Percentiles rank a stretch among this genome's conserved stretches.
Evolutionary conservation across 129 eudicot species (phyloP).

Genomic region (Escallonia herrerae): DNA sequence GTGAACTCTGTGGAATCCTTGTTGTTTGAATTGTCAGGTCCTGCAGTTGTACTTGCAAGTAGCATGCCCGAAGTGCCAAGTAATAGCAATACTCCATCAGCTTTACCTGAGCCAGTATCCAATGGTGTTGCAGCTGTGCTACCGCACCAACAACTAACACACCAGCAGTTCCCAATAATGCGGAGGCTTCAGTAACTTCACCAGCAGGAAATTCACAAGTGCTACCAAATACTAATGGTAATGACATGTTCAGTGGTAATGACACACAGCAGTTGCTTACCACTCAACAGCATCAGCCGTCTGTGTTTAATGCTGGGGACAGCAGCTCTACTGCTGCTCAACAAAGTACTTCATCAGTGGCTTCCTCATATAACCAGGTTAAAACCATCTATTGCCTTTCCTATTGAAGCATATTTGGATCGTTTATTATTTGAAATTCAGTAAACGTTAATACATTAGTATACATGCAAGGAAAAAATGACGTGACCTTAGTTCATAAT

Average conservation of each 20-base stretch:
- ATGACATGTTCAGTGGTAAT: background rate
- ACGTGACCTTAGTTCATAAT: background rate
- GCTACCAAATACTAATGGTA: background rate
- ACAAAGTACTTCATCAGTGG: conserved; percentile 9
- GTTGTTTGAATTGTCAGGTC: conserved; percentile 32
- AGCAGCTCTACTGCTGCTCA: conserved; percentile 13
- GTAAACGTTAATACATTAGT: background rate
- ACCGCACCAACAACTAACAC: conserved; percentile 3
- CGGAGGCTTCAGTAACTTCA: conserved; percentile 2
- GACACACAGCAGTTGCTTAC: conserved; percentile 1
- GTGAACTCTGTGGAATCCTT: conserved; percentile 31
- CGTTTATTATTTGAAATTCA: conserved; percentile 15
- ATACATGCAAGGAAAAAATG: background rate
- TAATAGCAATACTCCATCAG: conserved; percentile 8
- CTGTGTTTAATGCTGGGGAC: background rate
- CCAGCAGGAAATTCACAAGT: conserved; percentile 8
- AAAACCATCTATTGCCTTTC: background rate
- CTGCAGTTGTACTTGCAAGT: conserved; percentile 10
- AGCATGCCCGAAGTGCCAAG: conserved; percentile 4
- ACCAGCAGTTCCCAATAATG: background rate
- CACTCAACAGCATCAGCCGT: conserved; percentile 4
- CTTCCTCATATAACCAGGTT: background rate
- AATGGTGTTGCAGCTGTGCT: background rate
- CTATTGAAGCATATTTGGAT: conserved; percentile 4
- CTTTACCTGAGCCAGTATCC: conserved; percentile 5